phyloP scores from a whole-genome alignment of 768 basidiomycete genomes.

The Cystobasidiopsis lactophilus region DNA sequence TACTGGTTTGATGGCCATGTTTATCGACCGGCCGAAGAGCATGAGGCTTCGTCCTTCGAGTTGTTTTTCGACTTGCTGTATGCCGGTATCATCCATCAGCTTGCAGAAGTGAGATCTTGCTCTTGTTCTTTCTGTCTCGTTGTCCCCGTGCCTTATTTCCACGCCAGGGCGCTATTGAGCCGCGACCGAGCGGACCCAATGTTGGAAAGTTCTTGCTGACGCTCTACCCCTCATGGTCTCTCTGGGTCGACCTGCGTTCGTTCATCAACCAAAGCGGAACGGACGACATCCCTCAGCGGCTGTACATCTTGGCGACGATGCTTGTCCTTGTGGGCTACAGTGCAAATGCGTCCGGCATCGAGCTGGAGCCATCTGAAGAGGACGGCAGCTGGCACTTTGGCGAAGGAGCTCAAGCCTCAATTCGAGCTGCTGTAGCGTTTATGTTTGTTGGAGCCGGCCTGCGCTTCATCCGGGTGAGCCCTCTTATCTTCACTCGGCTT shows the following conservation, averaged over 20 bases:
- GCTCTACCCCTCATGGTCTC: slow-evolving; percentile 8
- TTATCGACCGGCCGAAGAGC: slow-evolving; percentile 4
- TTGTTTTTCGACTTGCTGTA: slow-evolving; percentile 26
- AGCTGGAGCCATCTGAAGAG: not conserved
- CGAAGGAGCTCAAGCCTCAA: not conserved
- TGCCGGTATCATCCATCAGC: slow-evolving; percentile 24
- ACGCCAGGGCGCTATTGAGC: too few species aligned
- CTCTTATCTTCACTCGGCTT: too few species aligned
- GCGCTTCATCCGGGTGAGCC: too few species aligned
- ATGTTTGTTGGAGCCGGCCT: slow-evolving; percentile 7
- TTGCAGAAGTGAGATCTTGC: slow-evolving; percentile 23
- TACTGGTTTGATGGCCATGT: not conserved
- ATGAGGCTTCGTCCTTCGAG: slow-evolving; percentile 21
- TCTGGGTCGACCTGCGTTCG: slow-evolving; percentile 16
- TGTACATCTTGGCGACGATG: slow-evolving; percentile 23
- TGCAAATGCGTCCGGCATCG: slow-evolving; percentile 23
- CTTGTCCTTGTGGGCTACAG: slow-evolving; percentile 23
- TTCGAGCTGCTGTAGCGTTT: not conserved
- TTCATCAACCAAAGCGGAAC: slow-evolving; percentile 22
- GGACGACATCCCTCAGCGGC: slow-evolving; percentile 24
- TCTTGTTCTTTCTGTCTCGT: too few species aligned
- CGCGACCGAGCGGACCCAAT: not conserved
- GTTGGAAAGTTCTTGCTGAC: not conserved
- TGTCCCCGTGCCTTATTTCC: too few species aligned
- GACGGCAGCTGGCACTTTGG: not conserved